Conservation (phyloP, 441 rosid species). For the Mallotus japonicus region DNA sequence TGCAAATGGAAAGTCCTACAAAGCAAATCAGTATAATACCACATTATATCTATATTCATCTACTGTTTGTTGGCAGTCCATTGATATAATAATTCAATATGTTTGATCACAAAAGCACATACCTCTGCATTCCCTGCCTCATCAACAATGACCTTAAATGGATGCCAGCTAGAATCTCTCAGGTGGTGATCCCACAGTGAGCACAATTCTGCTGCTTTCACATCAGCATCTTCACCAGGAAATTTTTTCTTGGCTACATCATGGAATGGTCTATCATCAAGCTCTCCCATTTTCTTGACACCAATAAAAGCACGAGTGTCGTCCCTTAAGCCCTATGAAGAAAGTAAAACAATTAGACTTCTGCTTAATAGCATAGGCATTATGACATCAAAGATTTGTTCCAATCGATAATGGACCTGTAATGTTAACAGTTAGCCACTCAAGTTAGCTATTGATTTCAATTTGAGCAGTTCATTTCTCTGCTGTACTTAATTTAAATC, state of each 20-base stretch:
- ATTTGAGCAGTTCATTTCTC: background rate
- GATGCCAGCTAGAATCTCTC: slow-evolving; percentile 49
- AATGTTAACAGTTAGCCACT: too few species aligned
- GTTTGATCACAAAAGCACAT: background rate
- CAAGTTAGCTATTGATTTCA: background rate
- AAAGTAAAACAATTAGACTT: slow-evolving; percentile 11
- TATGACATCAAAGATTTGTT: background rate
- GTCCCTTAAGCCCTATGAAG: slow-evolving; percentile 36
- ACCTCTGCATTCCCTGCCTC: slow-evolving; percentile 39
- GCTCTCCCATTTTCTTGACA: background rate
- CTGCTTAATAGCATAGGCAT: background rate
- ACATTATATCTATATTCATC: background rate
- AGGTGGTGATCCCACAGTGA: slow-evolving; percentile 45
- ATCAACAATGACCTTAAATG: slow-evolving; percentile 42
- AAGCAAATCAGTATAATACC: background rate
- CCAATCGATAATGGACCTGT: too few species aligned
- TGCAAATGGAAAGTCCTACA: too few species aligned
- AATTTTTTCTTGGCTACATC: slow-evolving; percentile 33
- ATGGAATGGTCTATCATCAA: background rate
- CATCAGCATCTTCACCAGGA: slow-evolving; percentile 27
- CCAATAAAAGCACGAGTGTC: background rate
- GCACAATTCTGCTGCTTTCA: slow-evolving; percentile 37
- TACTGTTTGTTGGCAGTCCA: background rate
- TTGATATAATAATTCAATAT: background rate
- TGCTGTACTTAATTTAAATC: background rate